Percentiles rank a stretch among this genome's conserved stretches.
Evolutionary conservation across 305 asterid species (phyloP).

Genomic region (Stenogyne calaminthoides): DNA sequence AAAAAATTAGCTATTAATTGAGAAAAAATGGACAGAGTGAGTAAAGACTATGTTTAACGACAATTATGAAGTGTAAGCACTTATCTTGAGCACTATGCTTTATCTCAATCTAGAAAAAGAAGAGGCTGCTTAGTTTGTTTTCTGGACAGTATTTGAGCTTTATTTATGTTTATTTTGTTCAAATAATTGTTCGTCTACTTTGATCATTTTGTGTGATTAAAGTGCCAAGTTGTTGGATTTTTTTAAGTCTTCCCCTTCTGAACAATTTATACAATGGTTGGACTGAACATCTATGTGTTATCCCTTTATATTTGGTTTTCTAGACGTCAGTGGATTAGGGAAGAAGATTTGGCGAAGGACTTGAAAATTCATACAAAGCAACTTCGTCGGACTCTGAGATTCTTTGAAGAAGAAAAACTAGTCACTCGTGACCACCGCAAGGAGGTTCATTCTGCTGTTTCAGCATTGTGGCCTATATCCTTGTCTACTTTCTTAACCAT

Average conservation of each 20-base stretch:
- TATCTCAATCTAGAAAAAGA: slow-evolving; percentile 5
- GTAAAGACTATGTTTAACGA: background rate
- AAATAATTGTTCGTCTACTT: background rate
- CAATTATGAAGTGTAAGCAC: background rate
- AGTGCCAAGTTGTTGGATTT: slow-evolving; percentile 2
- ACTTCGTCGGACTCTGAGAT: slow-evolving; percentile 86
- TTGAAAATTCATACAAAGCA: slow-evolving; percentile 96
- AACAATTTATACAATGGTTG: slow-evolving; percentile 21
- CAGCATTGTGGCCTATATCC: slow-evolving; percentile 31
- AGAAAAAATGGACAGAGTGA: background rate
- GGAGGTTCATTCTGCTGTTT: slow-evolving; percentile 70
- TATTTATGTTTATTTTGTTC: background rate
- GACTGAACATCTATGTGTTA: slow-evolving; percentile 21
- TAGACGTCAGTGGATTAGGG: slow-evolving; percentile 95
- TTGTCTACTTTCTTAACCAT: slow-evolving; percentile 27
- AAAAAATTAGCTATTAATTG: background rate
- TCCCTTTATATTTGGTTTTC: slow-evolving; percentile 28
- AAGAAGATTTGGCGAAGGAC: slow-evolving; percentile 97
- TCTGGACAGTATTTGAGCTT: background rate
- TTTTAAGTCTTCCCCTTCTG: background rate
- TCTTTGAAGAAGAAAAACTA: slow-evolving; percentile 91
- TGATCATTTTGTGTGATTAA: background rate
- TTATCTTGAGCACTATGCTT: slow-evolving; percentile 2
- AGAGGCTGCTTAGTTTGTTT: background rate
- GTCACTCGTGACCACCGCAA: slow-evolving; percentile 93